Conservation (phyloP, 371 early-diverging fungal species). For the Aphelidium insulamus region DNA sequence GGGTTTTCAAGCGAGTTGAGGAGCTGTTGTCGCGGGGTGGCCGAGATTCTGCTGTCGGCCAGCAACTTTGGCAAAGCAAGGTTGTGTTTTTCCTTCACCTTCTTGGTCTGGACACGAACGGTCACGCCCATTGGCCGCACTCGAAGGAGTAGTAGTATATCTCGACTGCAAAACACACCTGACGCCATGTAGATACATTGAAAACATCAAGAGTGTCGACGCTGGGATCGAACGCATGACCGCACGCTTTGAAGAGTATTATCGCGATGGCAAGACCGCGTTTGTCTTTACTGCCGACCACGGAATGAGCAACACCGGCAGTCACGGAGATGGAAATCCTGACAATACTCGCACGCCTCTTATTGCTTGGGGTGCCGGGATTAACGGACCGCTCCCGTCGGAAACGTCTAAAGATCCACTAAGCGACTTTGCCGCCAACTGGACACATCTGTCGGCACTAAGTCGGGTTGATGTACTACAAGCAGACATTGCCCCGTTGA, state of each 20-base stretch:
- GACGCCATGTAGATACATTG: slow-evolving; percentile 12
- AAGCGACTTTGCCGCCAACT: slow-evolving; percentile 39
- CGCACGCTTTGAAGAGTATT: slow-evolving; percentile 41
- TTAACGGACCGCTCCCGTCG: slow-evolving; percentile 10
- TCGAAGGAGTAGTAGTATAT: slow-evolving; percentile 40
- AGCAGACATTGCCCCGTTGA: slow-evolving; percentile 87
- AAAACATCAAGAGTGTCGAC: slow-evolving; percentile 65
- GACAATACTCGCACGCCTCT: slow-evolving; percentile 83
- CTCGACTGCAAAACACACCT: neutral
- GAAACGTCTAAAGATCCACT: slow-evolving; percentile 3
- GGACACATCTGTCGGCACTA: slow-evolving; percentile 23
- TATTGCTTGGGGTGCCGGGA: slow-evolving; percentile 86
- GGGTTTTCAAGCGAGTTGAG: slow-evolving; percentile 54
- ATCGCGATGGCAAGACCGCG: slow-evolving; percentile 59
- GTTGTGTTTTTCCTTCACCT: slow-evolving; percentile 78
- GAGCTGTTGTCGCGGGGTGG: slow-evolving; percentile 15
- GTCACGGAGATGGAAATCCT: slow-evolving; percentile 86
- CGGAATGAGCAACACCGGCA: slow-evolving; percentile 82
- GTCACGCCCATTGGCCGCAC: slow-evolving; percentile 67
- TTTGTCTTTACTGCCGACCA: slow-evolving; percentile 86
- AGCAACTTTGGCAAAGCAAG: slow-evolving; percentile 38
- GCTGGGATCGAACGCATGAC: slow-evolving; percentile 38
- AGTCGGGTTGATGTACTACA: slow-evolving; percentile 64
- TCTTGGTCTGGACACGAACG: slow-evolving; percentile 83
- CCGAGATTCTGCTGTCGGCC: slow-evolving; percentile 12